Evolutionary conservation across 2,329 filamentous ascomycete genomes (phyloP), one percentile per base, ranked within the genome.

Genomic region (Phialophora expanda): DNA sequence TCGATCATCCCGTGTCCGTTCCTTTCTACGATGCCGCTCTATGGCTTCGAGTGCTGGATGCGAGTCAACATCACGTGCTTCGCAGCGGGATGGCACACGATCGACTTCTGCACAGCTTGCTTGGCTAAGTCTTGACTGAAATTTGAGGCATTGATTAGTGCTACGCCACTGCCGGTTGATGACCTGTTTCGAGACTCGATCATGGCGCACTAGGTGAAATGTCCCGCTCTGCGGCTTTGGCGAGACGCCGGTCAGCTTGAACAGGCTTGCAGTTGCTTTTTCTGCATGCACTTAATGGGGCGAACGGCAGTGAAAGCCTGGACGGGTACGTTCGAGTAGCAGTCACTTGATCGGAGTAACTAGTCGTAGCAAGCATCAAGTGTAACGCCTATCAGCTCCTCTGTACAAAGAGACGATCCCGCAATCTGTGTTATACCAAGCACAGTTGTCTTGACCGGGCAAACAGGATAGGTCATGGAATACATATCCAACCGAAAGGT

Each of bases 241-340:
- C 38, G 56, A 59, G 56, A 30, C 38, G 56, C 56, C 56, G 56
- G 56, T 59, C 56, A 59, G 56, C 56, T 58, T 30, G 24, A 20
- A 30, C 17, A 17, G 56, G 20, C 44, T 59, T 59, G 41, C 17
- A 17, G 14, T 56, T 56, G 46, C 46, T 34, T 9, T 20, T 32
- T 20, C 44, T 59, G 56, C 41, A 59, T 7, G 56, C 41, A 59
- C 56, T 59, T 59, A 34, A 57, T 26, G 48, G 48, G 22, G 46
- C 17, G 48, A 9, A 2, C 9, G 48, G 20, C 9, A 22, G 11
- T 38, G 11, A 2, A 14, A 14, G 34, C 32, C 9, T 34, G 32
- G 32, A 34, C 1, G 32, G 9, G 2, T 34, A 12, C 34, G 12
- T 38, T 24, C n/a, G n/a, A n/a, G n/a, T n/a, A 41, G 38, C 38